Percentiles rank a stretch among this genome's conserved stretches.
Conservation (phyloP, 257 asterid genomes). For the Phtheirospermum japonicum region DNA sequence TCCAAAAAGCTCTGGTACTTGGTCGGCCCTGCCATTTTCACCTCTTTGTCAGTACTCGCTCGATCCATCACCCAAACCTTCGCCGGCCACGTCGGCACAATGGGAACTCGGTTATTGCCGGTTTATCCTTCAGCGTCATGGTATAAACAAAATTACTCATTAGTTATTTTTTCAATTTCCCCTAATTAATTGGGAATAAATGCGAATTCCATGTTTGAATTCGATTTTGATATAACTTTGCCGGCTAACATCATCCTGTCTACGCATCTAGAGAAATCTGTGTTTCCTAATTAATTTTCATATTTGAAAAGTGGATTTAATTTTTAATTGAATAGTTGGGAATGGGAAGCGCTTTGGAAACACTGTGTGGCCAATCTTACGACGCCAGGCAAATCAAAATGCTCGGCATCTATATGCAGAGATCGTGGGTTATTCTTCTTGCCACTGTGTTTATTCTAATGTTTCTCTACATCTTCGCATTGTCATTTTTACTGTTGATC, state of each 20-base stretch:
- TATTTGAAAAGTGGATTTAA: background rate
- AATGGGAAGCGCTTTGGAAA: slow-evolving; percentile 70
- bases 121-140: slow-evolving; percentile 43
- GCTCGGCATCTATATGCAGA: slow-evolving; percentile 62
- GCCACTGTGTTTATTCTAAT: slow-evolving; percentile 36
- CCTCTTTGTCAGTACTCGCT: slow-evolving; percentile 48
- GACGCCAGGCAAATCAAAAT: slow-evolving; percentile 57
- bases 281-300: background rate
- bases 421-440: slow-evolving; percentile 57
- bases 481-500: slow-evolving; percentile 36
- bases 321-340: slow-evolving; percentile 41
- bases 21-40: slow-evolving; percentile 52
- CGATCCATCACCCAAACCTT: slow-evolving; percentile 53
- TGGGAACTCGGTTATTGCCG: slow-evolving; percentile 53
- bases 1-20: slow-evolving; percentile 42
- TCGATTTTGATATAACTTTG: background rate
- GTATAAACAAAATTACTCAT: slow-evolving; percentile 21
- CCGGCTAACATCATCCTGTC: too few relatives aligned
- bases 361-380: slow-evolving; percentile 63
- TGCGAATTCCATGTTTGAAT: background rate
- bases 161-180: background rate
- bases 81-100: slow-evolving; percentile 54
- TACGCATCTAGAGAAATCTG: too few relatives aligned
- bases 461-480: slow-evolving; percentile 43
- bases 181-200: background rate